Evolutionary conservation across 2,329 filamentous ascomycete species (phyloP).

Genomic region (Aureobasidium sp.): DNA sequence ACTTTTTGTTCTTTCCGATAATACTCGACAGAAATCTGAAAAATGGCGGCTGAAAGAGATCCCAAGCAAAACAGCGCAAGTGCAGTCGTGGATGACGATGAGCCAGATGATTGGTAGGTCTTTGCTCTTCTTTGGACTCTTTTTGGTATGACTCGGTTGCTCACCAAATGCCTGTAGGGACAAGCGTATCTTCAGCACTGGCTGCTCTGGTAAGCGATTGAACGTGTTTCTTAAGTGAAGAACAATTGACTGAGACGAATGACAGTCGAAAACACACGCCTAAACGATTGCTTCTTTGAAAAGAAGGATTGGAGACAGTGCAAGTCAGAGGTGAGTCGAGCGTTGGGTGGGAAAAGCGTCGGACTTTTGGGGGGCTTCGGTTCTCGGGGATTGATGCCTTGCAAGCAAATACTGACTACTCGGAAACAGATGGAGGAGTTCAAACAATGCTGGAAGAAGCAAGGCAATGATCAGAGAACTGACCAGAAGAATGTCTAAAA

Average conservation of each 20-base stretch:
- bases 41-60: conserved; percentile 22
- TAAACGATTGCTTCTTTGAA: conserved; percentile 94
- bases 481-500: conserved; percentile 58
- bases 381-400: background rate
- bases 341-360: background rate
- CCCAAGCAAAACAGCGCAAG: conserved; percentile 16
- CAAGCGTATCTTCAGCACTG: conserved; percentile 94
- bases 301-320: conserved; percentile 95
- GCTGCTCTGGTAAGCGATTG: conserved; percentile 65
- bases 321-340: conserved; percentile 68
- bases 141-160: background rate
- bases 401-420: background rate
- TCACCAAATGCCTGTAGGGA: conserved; percentile 54
- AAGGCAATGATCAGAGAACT: conserved; percentile 80
- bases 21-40: background rate
- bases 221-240: conserved; percentile 83
- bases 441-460: conserved; percentile 80
- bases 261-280: conserved; percentile 73
- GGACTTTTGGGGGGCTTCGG: background rate
- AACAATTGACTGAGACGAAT: conserved; percentile 42
- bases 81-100: conserved; percentile 58
- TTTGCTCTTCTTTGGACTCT: background rate
- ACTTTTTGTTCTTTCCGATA: background rate
- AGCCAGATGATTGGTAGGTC: conserved; percentile 87
- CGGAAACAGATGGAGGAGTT: conserved; percentile 73